These are phyloP conservation scores for Acanthamoeba rhysodes DNA, from an alignment of 208 protist species.

Conservation along the genomic window DNA sequence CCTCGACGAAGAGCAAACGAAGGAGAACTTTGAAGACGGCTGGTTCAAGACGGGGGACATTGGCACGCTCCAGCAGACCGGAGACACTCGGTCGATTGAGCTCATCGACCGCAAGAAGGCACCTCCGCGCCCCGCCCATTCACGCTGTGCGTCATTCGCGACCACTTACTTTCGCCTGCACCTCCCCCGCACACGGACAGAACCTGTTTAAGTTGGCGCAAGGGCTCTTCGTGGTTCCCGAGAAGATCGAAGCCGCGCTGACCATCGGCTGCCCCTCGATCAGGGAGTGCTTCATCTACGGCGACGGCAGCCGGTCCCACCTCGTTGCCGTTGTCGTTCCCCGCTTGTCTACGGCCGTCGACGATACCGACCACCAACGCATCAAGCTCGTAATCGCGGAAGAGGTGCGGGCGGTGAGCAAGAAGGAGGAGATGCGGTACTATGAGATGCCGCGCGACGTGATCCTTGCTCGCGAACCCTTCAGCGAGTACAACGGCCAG, in stretches of 20 bases:
- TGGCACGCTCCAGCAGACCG: not conserved
- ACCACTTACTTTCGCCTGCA: not conserved
- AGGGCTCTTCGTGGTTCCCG: not conserved
- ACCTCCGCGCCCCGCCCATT: not conserved
- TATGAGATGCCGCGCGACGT: conserved; percentile 4
- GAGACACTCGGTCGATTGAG: not conserved
- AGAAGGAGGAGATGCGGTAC: not conserved
- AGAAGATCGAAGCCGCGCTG: not conserved
- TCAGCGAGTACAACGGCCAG: not conserved
- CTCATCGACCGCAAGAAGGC: conserved; percentile 31
- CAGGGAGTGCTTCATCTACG: conserved; percentile 15
- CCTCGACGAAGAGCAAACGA: conserved; percentile 71
- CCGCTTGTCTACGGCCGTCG: not conserved
- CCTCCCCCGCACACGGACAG: not conserved
- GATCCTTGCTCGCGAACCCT: not conserved
- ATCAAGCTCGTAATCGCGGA: not conserved
- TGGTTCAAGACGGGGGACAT: conserved; percentile 76
- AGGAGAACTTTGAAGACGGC: conserved; percentile 15
- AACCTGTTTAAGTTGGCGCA: conserved; percentile 27
- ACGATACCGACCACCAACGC: not conserved
- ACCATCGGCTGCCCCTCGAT: not conserved
- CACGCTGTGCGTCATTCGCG: not conserved
- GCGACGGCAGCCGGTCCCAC: conserved; percentile 2
- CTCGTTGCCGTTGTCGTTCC: not conserved
- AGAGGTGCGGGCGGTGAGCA: not conserved